Evolutionary conservation across 2,329 filamentous ascomycete species (phyloP).

Genomic region (Decorospora gaudefroyi): DNA sequence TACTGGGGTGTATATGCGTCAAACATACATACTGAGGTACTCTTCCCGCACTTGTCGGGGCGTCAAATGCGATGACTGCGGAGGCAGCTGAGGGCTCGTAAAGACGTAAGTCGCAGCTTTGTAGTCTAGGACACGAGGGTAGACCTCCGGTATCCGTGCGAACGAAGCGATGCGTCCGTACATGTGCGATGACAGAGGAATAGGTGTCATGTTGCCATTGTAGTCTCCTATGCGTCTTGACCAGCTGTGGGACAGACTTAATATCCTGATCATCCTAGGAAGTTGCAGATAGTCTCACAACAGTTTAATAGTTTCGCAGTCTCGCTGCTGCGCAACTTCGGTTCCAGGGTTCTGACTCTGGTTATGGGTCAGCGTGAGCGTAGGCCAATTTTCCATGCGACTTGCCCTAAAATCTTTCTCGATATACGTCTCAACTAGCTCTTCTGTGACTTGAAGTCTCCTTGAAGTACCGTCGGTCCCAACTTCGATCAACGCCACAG

Average conservation of each 20-base stretch:
- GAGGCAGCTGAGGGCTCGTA: neutral
- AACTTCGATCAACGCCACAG: neutral
- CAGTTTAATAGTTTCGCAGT: conserved; percentile 2
- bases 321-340: neutral
- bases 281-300: neutral
- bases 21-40: conserved; percentile 2
- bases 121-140: neutral
- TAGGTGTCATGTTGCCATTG: neutral
- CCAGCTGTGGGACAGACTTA: neutral
- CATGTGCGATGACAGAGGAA: neutral
- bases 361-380: neutral
- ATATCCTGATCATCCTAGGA: neutral
- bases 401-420: conserved; percentile 3
- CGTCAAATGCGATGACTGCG: neutral
- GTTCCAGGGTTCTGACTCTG: neutral
- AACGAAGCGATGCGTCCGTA: neutral
- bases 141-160: neutral
- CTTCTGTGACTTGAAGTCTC: neutral
- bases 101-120: neutral
- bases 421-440: conserved; percentile 3
- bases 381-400: too few species aligned
- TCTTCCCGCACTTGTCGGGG: neutral
- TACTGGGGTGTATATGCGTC: too few species aligned
- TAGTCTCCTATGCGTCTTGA: conserved; percentile 1
- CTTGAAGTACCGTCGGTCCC: neutral